These are phyloP conservation scores for Boletus reticulatus DNA, from an alignment of 768 basidiomycete genomes.

Conservation along the genomic window DNA sequence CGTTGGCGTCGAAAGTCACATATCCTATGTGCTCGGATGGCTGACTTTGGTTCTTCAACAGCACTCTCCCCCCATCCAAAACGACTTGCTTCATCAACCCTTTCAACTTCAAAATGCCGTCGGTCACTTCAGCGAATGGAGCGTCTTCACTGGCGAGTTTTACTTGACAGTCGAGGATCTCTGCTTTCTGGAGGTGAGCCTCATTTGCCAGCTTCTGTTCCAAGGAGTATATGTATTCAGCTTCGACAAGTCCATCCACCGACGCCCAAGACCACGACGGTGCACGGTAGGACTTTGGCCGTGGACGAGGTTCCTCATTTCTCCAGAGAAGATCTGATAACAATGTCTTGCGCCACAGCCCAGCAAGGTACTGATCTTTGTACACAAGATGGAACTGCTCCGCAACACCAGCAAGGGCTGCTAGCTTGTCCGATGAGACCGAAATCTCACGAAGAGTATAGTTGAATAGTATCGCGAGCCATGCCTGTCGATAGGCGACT, in stretches of 20 bases:
- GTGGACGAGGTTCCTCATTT: neutral
- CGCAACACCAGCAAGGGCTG: neutral
- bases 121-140: neutral
- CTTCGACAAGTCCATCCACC: neutral
- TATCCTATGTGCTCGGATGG: neutral
- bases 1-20: neutral
- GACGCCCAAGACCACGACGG: constrained; percentile 1
- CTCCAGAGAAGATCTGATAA: neutral
- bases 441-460: neutral
- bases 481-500: neutral
- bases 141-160: neutral
- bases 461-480: neutral
- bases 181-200: neutral
- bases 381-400: neutral
- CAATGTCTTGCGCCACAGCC: neutral
- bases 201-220: neutral
- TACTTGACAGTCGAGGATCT: neutral
- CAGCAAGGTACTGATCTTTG: neutral
- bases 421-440: neutral
- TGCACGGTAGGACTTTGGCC: neutral
- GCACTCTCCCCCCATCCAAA: neutral
- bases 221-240: neutral
- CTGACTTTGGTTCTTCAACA: neutral
- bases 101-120: neutral
- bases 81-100: neutral